Base-by-base conservation (phyloP, 352 stramenopile genomes). In the Phytophthora citrophthora region DNA sequence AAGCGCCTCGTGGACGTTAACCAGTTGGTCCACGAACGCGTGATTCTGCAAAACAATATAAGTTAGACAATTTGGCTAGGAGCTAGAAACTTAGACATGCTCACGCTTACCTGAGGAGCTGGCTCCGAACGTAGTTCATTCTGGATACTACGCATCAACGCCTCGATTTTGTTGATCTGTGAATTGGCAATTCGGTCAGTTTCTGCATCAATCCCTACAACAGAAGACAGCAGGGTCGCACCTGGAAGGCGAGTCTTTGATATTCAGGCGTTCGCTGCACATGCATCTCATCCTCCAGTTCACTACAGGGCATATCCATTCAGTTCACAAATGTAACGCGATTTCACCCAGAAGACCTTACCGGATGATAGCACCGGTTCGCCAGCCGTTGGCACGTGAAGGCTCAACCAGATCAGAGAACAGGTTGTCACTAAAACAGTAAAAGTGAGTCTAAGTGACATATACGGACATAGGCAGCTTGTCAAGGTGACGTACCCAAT, bases 361-460 rank as follows among this genome's bases (percentile, higher is more conserved):
- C 81, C 91, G 91, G 40, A 96, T 97, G 39, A 98, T 96, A 3
- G 91, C 94, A 27, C 91, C 94, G 10, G 94, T 98, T 46, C 88
- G 89, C 94, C 94, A 98, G 1, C 93, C 92, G 62, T 90, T 97
- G 70, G 97, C 94, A 29, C 93, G 87, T 29, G 95, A 97, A 4
- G 94, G 93, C 64, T 98, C 93, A 8, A 98, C 91, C 39, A 98
- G 76, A 81, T 98, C 93, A 7, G 94, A 95, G 68, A 98, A 98
- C 13, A 98, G 68, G 40, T 91, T 97, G 54, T 98, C 94, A 32
- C 83, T 91, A 63, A 20, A 20, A 20, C 20, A 20, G 32, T 5
- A 48, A n/a, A 2, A 61, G 12, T 34, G 9, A 52, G 5, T 15
- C 5, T 46, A 34, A 59, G 3, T 12, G 38, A 20, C 20, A 20